Evolutionary conservation across 257 asterid species (phyloP).

Genomic region (Voacanga thouarsii): DNA sequence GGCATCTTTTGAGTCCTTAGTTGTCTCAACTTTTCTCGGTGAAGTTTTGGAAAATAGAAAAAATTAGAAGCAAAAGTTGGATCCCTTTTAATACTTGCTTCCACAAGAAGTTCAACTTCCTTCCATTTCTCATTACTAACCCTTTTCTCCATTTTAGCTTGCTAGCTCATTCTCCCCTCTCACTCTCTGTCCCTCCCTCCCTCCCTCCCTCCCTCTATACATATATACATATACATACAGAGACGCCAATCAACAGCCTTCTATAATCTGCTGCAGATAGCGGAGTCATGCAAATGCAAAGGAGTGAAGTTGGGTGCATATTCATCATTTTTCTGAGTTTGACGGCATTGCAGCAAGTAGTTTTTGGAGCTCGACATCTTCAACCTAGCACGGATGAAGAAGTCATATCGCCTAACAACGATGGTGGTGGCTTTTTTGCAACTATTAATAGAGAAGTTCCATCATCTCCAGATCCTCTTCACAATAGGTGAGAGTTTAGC

Average conservation of each 20-base stretch:
- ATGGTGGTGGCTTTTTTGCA: constrained; percentile 26
- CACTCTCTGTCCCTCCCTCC: background rate
- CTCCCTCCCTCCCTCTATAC: background rate
- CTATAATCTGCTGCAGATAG: background rate
- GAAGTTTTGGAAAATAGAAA: background rate
- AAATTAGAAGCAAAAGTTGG: background rate
- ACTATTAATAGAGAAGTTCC: constrained; percentile 39
- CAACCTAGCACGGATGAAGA: constrained; percentile 11
- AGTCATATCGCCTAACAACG: background rate
- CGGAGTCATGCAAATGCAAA: constrained; percentile 17
- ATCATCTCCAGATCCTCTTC: constrained; percentile 43
- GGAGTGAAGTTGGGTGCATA: constrained; percentile 11
- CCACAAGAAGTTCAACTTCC: background rate
- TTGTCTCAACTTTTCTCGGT: background rate
- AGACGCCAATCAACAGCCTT: background rate
- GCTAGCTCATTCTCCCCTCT: background rate
- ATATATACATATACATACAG: background rate
- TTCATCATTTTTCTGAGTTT: constrained; percentile 21
- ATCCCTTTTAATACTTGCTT: background rate
- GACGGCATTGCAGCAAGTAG: constrained; percentile 16
- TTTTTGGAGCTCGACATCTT: constrained; percentile 29
- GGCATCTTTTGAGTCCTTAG: background rate
- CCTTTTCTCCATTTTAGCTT: background rate
- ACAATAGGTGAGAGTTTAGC: constrained; percentile 20
- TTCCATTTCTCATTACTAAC: background rate